Evolutionary conservation across 345 rosid species (phyloP).

Genomic region (Hypericum perforatum): DNA sequence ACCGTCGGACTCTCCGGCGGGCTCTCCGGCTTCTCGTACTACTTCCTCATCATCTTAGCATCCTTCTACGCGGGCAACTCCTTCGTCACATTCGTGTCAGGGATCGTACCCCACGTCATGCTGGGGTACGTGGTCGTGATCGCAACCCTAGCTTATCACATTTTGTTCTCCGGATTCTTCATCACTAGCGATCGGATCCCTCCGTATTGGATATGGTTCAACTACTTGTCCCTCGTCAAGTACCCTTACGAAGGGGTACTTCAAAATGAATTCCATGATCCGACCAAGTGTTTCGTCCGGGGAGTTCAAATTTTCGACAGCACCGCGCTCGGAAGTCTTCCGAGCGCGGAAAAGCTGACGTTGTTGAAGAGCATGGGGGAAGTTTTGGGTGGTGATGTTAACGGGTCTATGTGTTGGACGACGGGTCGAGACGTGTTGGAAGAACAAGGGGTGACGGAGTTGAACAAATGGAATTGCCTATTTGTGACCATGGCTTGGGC

Average conservation of each 20-base stretch:
- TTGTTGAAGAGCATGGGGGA: slow-evolving; percentile 40
- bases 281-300: slow-evolving; percentile 54
- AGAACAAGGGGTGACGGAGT: slow-evolving; percentile 58
- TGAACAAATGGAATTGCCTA: slow-evolving; percentile 77
- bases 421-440: slow-evolving; percentile 55
- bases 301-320: slow-evolving; percentile 85
- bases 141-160: slow-evolving; percentile 76
- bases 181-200: slow-evolving; percentile 83
- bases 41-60: slow-evolving; percentile 55
- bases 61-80: slow-evolving; percentile 94
- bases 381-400: slow-evolving; percentile 47
- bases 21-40: slow-evolving; percentile 56
- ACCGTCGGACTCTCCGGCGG: slow-evolving; percentile 96
- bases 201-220: slow-evolving; percentile 89
- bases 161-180: slow-evolving; percentile 91
- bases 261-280: slow-evolving; percentile 64
- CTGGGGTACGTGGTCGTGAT: slow-evolving; percentile 86
- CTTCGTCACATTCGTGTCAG: slow-evolving; percentile 85
- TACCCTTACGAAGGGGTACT: slow-evolving; percentile 85
- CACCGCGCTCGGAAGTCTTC: slow-evolving; percentile 55
- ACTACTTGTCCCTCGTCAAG: slow-evolving; percentile 77
- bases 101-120: slow-evolving; percentile 84
- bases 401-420: slow-evolving; percentile 67
- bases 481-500: slow-evolving; percentile 80
- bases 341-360: slow-evolving; percentile 34